phyloP scores from a whole-genome alignment of 306 rosid genomes.

The Erythrophleum fordii region DNA sequence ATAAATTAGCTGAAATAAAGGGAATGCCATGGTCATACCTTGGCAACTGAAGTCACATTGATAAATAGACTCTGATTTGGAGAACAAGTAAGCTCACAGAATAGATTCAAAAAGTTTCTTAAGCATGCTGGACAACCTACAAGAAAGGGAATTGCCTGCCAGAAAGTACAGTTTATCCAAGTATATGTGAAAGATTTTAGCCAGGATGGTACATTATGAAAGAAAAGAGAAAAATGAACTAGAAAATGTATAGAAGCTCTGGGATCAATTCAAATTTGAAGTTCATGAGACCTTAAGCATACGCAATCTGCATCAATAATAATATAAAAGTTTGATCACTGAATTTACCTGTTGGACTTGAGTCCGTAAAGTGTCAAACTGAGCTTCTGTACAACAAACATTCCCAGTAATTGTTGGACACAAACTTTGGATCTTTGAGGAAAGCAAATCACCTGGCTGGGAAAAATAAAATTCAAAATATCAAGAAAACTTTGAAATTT shows the following conservation, averaged over 20 bases:
- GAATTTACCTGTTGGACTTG: slow-evolving; percentile 87
- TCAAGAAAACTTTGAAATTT: slow-evolving; percentile 31
- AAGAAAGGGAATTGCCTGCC: slow-evolving; percentile 97
- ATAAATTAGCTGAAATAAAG: slow-evolving; percentile 18
- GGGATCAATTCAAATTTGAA: slow-evolving; percentile 25
- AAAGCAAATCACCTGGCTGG: slow-evolving; percentile 93
- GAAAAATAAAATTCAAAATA: slow-evolving; percentile 39
- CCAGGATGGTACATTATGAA: slow-evolving; percentile 6
- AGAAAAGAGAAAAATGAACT: slow-evolving; percentile 19
- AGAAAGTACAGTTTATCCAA: slow-evolving; percentile 31
- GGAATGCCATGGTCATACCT: slow-evolving; percentile 54
- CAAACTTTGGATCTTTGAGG: slow-evolving; percentile 93
- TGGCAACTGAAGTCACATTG: slow-evolving; percentile 78
- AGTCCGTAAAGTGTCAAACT: slow-evolving; percentile 79
- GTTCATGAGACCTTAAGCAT: slow-evolving; percentile 1
- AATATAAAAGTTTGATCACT: slow-evolving; percentile 5
- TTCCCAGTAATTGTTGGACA: slow-evolving; percentile 96
- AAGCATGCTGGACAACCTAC: slow-evolving; percentile 99
- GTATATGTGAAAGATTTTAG: slow-evolving; percentile 2
- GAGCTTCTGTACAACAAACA: slow-evolving; percentile 89
- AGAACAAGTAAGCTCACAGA: slow-evolving; percentile 98
- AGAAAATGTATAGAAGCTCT: slow-evolving; percentile 15
- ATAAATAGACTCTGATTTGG: slow-evolving; percentile 96
- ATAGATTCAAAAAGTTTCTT: slow-evolving; percentile 92
- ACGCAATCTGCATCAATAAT: slow-evolving; percentile 21